These are phyloP conservation scores for Coemansia furcata DNA, from an alignment of 192 early-diverging fungal genomes.

Conservation along the genomic window DNA sequence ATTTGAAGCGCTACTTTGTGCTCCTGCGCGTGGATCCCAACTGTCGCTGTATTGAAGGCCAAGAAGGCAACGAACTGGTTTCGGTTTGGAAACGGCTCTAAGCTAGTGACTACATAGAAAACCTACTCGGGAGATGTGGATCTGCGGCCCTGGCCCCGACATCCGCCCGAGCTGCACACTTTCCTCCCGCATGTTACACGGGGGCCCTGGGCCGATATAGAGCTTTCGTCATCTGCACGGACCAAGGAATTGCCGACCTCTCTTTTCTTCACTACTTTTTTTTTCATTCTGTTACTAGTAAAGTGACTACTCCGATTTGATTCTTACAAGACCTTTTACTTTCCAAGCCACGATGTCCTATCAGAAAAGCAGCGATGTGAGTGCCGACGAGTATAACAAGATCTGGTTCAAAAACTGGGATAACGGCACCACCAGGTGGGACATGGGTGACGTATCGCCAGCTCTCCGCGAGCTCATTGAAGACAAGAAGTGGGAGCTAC, in stretches of 20 bases:
- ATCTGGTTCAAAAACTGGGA: constrained; percentile 38
- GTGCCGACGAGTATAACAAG: constrained; percentile 32
- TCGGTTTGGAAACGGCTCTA: constrained; percentile 43
- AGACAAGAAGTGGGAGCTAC: constrained; percentile 48
- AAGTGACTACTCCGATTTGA: too few relatives aligned
- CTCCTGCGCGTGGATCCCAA: constrained; percentile 46
- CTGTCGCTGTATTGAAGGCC: constrained; percentile 40
- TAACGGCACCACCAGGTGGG: constrained; percentile 30
- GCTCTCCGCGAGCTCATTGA: constrained; percentile 46
- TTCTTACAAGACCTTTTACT: too few relatives aligned
- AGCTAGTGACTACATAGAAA: not conserved
- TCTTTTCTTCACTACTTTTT: not conserved
- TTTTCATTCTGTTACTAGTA: not conserved
- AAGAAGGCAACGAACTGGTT: constrained; percentile 47
- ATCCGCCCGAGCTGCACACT: not conserved
- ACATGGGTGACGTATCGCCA: constrained; percentile 46
- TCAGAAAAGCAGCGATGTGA: constrained; percentile 2
- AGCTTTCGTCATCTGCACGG: not conserved
- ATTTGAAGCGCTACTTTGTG: constrained; percentile 46
- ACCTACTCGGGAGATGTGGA: not conserved
- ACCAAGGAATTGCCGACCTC: not conserved
- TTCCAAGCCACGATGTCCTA: constrained; percentile 8
- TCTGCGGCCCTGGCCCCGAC: not conserved
- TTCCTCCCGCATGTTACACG: not conserved
- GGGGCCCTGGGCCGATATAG: not conserved